These are phyloP conservation scores for Boletus edulis DNA, from an alignment of 768 basidiomycete species.

Conservation along the genomic window DNA sequence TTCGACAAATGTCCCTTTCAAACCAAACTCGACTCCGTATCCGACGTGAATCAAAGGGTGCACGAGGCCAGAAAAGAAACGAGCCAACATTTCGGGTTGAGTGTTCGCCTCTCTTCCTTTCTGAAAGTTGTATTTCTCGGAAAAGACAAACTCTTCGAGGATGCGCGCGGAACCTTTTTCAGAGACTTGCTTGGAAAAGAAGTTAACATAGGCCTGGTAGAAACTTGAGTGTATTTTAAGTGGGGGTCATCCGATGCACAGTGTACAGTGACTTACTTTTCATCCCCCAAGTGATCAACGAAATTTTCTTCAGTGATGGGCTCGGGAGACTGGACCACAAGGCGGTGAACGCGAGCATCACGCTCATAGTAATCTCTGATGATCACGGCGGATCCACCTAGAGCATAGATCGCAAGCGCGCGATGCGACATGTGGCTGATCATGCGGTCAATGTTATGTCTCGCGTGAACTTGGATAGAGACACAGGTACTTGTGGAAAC, in stretches of 20 bases:
- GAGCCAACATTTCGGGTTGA: slow-evolving; percentile 53
- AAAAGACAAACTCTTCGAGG: slow-evolving; percentile 32
- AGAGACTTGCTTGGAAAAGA: slow-evolving; percentile 20
- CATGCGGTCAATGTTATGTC: not conserved
- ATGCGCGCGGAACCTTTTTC: slow-evolving; percentile 14
- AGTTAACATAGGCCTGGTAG: slow-evolving; percentile 26
- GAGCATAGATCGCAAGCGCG: slow-evolving; percentile 27
- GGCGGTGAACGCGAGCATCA: slow-evolving; percentile 20
- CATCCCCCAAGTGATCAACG: slow-evolving; percentile 22
- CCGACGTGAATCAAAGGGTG: slow-evolving; percentile 66
- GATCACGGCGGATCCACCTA: slow-evolving; percentile 23
- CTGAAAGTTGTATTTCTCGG: slow-evolving; percentile 25
- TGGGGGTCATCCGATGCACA: not conserved
- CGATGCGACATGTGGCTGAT: slow-evolving; percentile 31
- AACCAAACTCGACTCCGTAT: slow-evolving; percentile 59
- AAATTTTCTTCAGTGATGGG: slow-evolving; percentile 24
- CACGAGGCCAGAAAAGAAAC: slow-evolving; percentile 46
- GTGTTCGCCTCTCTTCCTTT: slow-evolving; percentile 6
- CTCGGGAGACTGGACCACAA: slow-evolving; percentile 24
- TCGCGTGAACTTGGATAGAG: not conserved
- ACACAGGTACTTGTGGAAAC: slow-evolving; percentile 50
- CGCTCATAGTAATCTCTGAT: slow-evolving; percentile 27
- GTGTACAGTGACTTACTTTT: slow-evolving; percentile 16
- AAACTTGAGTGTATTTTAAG: slow-evolving; percentile 12
- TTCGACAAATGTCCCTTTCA: slow-evolving; percentile 62